Percentiles rank a stretch among this genome's conserved stretches.
Evolutionary conservation across 169 alveolate species (phyloP).

Genomic region (Plasmodium inui): DNA sequence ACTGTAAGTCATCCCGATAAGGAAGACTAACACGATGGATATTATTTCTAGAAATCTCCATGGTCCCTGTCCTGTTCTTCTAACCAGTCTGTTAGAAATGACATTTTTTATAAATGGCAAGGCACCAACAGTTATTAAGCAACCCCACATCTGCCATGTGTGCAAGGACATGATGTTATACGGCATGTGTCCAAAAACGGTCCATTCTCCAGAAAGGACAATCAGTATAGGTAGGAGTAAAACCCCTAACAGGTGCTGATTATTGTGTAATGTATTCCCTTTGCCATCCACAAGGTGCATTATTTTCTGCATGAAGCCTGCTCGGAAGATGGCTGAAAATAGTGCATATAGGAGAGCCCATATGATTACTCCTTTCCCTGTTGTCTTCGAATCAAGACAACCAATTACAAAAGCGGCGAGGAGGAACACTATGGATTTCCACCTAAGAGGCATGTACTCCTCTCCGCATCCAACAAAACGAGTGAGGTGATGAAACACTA

Average conservation of each 20-base stretch:
- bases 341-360: conserved; percentile 91
- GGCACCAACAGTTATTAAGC: conserved; percentile 93
- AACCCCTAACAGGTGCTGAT: conserved; percentile 92
- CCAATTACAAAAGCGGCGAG: conserved; percentile 91
- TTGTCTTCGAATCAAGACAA: conserved; percentile 90
- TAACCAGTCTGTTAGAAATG: conserved; percentile 91
- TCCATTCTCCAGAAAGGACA: conserved; percentile 87
- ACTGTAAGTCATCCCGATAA: conserved; percentile 89
- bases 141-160: conserved; percentile 94
- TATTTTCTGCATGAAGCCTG: conserved; percentile 92
- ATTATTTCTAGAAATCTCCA: conserved; percentile 93
- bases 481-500: conserved; percentile 93
- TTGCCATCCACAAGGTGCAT: conserved; percentile 93
- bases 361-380: conserved; percentile 91
- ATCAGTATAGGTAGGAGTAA: conserved; percentile 88
- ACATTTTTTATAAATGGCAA: conserved; percentile 93
- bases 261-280: conserved; percentile 93
- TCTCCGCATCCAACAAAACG: conserved; percentile 94
- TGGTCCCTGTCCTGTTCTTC: conserved; percentile 95
- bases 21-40: conserved; percentile 91
- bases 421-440: conserved; percentile 91
- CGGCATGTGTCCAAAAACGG: conserved; percentile 84
- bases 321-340: conserved; percentile 93
- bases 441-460: conserved; percentile 92
- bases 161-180: conserved; percentile 80